Evolutionary conservation across 148 eudicot species (phyloP), one percentile per base, ranked within the genome.

Genomic region (Camellia granthamiana): DNA sequence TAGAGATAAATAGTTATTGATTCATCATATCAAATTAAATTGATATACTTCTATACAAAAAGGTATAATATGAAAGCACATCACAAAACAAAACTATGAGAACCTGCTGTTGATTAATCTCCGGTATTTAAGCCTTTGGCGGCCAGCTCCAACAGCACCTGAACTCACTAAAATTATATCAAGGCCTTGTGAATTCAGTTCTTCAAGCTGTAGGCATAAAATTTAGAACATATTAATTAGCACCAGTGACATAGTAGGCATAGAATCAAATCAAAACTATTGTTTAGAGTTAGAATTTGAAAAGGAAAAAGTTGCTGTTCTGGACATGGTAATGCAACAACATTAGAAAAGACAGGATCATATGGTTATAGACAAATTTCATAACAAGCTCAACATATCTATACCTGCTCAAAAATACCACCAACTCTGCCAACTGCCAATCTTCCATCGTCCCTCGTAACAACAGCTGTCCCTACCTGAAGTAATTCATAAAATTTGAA

Each of bases 121-220:
- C 83, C 98, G 85, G 81, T 90, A 92, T 80, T 86, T 87, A 54
- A 95, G 96, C 89, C 98, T 85, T 75, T 95, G 98, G 68, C 98
- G 98, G 44, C 98, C 98, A 74, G 88, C 93, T 61, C 98, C 93
- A 78, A 95, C 98, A 61, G 98, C 98, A 76, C 98, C 98, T 51
- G 98, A 95, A 62, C 92, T 88, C 69, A 95, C 98, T 77, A 95
- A 86, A 81, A 95, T 95, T 43, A 95, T 86, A 64, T 95, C 97
- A 89, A 82, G 91, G 63, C 97, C 98, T 69, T 90, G 89, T 44
- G 88, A 64, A 80, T 93, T 95, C 43, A 95, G 79, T 85, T 83
- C 86, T 86, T 92, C 87, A 67, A 95, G 83, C 98, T 95, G 92
- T 77, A 77, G 14, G 51, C 73, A 85, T 7, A 77, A 69, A 73